These are phyloP conservation scores for Epichloe coenophiala DNA, from an alignment of 2,329 filamentous ascomycete species.

Conservation along the genomic window DNA sequence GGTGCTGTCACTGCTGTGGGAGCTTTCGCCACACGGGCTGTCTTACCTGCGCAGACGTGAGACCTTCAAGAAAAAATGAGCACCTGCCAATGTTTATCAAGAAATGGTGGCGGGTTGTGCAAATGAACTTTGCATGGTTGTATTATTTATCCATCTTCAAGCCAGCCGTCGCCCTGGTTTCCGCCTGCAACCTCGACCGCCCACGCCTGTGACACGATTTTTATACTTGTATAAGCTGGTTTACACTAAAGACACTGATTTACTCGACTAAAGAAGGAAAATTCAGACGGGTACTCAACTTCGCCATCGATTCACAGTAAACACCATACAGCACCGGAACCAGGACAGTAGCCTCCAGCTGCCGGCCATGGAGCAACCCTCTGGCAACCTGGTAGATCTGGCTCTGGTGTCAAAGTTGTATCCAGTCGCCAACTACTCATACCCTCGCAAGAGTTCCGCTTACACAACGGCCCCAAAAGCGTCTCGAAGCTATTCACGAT, in stretches of 20 bases:
- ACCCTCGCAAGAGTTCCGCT: slow-evolving; percentile 18
- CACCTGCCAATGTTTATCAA: background rate
- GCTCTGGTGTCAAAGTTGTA: slow-evolving; percentile 27
- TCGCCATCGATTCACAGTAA: too few relatives aligned
- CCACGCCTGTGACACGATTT: background rate
- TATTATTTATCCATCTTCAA: slow-evolving; percentile 1
- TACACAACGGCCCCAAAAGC: background rate
- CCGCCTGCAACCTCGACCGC: background rate
- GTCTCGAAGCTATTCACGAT: background rate
- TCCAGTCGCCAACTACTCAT: slow-evolving; percentile 27
- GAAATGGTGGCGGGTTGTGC: background rate
- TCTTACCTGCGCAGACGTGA: background rate
- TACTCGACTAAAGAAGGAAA: too few relatives aligned
- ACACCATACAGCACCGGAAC: background rate
- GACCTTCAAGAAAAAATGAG: background rate
- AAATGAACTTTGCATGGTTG: background rate
- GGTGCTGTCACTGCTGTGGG: background rate
- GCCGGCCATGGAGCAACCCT: slow-evolving; percentile 20
- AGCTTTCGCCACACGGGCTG: slow-evolving; percentile 8
- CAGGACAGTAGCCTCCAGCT: background rate
- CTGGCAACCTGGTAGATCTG: slow-evolving; percentile 23
- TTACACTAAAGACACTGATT: too few relatives aligned
- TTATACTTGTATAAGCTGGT: background rate
- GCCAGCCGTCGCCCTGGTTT: background rate
- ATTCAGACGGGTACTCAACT: too few relatives aligned